Evolutionary conservation across 805 yeast genomes (phyloP).

Genomic region (Zygosaccharomyces rouxii): DNA sequence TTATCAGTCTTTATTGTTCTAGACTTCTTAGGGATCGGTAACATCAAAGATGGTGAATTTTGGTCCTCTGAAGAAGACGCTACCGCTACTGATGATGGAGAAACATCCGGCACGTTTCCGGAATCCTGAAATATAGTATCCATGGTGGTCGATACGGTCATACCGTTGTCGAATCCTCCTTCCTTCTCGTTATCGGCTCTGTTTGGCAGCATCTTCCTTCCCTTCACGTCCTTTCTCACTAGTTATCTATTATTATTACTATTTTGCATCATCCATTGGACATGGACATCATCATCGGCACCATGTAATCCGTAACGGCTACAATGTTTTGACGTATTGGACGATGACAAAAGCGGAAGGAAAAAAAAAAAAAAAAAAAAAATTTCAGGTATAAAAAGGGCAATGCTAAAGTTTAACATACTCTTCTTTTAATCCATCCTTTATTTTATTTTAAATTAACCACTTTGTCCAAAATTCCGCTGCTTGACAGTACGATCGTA

Average conservation of each 20-base stretch:
- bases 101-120: not conserved
- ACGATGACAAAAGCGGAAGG: not conserved
- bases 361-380: not conserved
- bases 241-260: not conserved
- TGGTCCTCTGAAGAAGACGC: not conserved
- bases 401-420: not conserved
- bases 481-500: conserved; percentile 61
- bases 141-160: not conserved
- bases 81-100: not conserved
- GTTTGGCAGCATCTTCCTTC: not conserved
- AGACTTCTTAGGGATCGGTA: conserved; percentile 84
- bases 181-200: not conserved
- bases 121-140: not conserved
- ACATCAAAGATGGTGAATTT: conserved; percentile 21
- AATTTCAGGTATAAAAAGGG: not conserved
- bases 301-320: conserved; percentile 1
- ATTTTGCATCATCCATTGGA: not conserved
- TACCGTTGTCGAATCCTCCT: not conserved
- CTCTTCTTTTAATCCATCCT: not conserved
- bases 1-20: conserved; percentile 82
- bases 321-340: not conserved
- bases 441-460: conserved; percentile 5
- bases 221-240: not conserved
- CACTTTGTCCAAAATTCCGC: conserved; percentile 67
- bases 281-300: not conserved